Evolutionary conservation across 2,329 filamentous ascomycete species (phyloP).

Genomic region (Bipolaris oryzae): DNA sequence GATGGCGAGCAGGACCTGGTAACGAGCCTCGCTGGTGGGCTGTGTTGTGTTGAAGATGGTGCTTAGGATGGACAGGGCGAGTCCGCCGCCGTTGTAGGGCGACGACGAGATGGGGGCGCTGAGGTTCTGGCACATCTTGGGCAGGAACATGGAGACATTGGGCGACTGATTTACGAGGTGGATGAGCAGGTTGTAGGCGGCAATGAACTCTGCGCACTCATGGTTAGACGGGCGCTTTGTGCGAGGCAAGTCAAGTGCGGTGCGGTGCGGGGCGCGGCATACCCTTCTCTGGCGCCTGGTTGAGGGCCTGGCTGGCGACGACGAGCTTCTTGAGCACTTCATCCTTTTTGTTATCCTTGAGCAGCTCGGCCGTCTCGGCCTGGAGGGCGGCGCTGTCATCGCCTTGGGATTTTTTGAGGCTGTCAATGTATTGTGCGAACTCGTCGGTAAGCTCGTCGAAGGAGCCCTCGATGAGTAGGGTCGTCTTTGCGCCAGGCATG

Average conservation of each 20-base stretch:
- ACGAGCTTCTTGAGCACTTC: slow-evolving; percentile 90
- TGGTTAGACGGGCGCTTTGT: slow-evolving; percentile 32
- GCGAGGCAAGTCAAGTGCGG: no score
- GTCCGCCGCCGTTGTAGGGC: slow-evolving; percentile 79
- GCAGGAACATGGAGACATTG: slow-evolving; percentile 83
- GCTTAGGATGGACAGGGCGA: slow-evolving; percentile 88
- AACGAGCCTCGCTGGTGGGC: slow-evolving; percentile 74
- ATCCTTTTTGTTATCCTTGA: slow-evolving; percentile 73
- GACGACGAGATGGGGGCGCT: slow-evolving; percentile 82
- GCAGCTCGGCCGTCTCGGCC: slow-evolving; percentile 71
- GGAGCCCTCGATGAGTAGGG: slow-evolving; percentile 81
- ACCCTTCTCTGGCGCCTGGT: slow-evolving; percentile 87
- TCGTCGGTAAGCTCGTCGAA: slow-evolving; percentile 94
- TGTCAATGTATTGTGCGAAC: slow-evolving; percentile 91
- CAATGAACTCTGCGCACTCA: slow-evolving; percentile 74
- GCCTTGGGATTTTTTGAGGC: slow-evolving; percentile 68
- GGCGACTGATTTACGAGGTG: slow-evolving; percentile 88
- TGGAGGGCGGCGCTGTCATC: slow-evolving; percentile 61
- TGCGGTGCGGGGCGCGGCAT: slow-evolving; percentile 16
- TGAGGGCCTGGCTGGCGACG: slow-evolving; percentile 75
- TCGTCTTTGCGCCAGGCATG: slow-evolving; percentile 67
- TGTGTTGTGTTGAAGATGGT: slow-evolving; percentile 96
- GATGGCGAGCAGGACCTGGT: slow-evolving; percentile 88
- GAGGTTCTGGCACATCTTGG: slow-evolving; percentile 87
- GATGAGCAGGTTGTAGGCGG: slow-evolving; percentile 95